A percentile compares a stretch with the other conserved stretches of the same genome.
Conservation (phyloP, 2,329 filamentous ascomycete genomes). For the Apiospora malaysiana region DNA sequence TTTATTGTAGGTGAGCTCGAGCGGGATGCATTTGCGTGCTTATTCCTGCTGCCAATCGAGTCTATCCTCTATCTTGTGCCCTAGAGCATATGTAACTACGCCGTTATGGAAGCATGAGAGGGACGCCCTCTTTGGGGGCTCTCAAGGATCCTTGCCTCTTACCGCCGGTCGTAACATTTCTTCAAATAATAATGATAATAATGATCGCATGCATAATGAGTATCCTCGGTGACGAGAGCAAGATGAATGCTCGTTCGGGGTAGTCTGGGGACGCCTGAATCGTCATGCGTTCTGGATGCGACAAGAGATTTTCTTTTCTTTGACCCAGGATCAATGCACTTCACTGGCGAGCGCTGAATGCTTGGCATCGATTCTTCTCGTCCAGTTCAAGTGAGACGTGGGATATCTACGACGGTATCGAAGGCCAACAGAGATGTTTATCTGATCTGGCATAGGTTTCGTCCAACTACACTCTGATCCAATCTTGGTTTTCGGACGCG, state of each 20-base stretch:
- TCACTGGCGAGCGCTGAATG: too few species aligned
- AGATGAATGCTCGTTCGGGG: background rate
- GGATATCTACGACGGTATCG: too few species aligned
- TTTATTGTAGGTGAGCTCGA: constrained; percentile 77
- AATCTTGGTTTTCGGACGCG: too few species aligned
- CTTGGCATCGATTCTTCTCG: too few species aligned
- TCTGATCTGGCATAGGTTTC: background rate
- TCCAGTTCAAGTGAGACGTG: too few species aligned
- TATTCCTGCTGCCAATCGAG: constrained; percentile 57
- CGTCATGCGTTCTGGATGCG: background rate
- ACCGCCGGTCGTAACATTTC: constrained; percentile 75
- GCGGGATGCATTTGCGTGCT: constrained; percentile 46
- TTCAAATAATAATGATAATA: background rate
- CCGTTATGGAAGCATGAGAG: constrained; percentile 76
- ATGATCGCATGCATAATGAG: background rate
- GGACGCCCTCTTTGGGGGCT: constrained; percentile 47
- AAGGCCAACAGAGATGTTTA: too few species aligned
- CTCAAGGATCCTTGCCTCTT: constrained; percentile 71
- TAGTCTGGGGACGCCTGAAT: background rate
- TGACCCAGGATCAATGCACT: too few species aligned
- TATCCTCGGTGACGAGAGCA: background rate
- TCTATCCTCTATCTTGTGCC: constrained; percentile 75
- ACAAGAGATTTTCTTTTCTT: too few species aligned
- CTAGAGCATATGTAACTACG: constrained; percentile 63
- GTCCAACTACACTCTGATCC: too few species aligned